phyloP scores from a whole-genome alignment of 2,329 filamentous ascomycete genomes.

The Alternaria arborescens region DNA sequence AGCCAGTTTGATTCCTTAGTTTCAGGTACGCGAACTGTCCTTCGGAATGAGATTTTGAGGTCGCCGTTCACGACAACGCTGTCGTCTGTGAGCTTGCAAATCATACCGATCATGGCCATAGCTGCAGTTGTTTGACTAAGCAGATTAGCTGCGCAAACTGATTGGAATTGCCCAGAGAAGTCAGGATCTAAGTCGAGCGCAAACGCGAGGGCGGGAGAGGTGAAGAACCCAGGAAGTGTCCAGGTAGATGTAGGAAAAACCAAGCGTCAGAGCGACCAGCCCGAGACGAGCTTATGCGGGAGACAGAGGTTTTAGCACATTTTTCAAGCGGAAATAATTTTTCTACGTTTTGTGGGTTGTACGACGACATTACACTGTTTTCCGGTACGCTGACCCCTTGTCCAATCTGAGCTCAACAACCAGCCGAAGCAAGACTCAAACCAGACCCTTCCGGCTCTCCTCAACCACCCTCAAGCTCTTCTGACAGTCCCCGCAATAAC shows the following conservation, averaged over 20 bases:
- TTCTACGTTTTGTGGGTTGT: neutral
- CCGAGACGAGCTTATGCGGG: neutral
- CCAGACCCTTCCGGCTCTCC: conserved; percentile 14
- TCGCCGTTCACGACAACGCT: conserved; percentile 18
- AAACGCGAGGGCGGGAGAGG: neutral
- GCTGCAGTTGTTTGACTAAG: neutral
- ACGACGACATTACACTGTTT: neutral
- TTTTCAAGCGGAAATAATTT: neutral
- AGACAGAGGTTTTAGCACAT: neutral
- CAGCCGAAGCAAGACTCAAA: conserved; percentile 11
- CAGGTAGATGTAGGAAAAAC: neutral
- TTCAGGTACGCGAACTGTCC: conserved; percentile 29
- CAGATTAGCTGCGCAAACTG: neutral
- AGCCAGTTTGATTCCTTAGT: conserved; percentile 41
- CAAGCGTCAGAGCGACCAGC: neutral
- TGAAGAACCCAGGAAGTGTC: neutral
- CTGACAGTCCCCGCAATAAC: conserved; percentile 71
- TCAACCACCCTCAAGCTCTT: conserved; percentile 25
- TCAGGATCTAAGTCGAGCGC: neutral
- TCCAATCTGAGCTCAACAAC: neutral
- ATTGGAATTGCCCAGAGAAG: neutral
- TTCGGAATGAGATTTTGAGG: conserved; percentile 24
- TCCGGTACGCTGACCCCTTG: neutral
- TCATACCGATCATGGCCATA: neutral
- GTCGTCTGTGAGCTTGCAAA: neutral